Base-by-base conservation (phyloP, 2,329 filamentous ascomycete species). In the Pseudogymnoascus sp. region DNA sequence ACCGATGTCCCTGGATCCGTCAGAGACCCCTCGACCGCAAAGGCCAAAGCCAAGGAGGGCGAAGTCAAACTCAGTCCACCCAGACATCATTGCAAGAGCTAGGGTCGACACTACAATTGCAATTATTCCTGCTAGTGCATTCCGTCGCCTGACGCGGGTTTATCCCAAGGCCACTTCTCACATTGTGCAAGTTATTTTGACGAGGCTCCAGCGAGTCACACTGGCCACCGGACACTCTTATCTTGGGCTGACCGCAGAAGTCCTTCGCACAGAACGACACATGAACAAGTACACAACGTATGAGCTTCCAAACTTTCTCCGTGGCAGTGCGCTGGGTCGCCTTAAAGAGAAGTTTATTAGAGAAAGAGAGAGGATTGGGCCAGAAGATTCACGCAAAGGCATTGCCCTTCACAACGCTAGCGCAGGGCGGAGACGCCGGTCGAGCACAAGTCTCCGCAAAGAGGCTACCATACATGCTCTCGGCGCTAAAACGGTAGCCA, bases 51-150 rank as follows among this genome's bases (percentile, higher is more conserved):
- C 75, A 10, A 78, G 78, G 64, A 76, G 80, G 61, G 71, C 71
- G 13, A 74, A 77, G 33, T 83, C 84, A 9, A 88, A 87, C 66
- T 97, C 94, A 11, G 92, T 90, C 0, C 94, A 99, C 74, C 94
- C 94, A 9, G 94, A 99, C 70, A 94, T 99, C 64, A 91, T 99
- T 66, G 94, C 93, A n/a, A 84, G 94, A 66, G 94, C 94, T 5
- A 95, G 92, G 13, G 89, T 95, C 24, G 95, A 99, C 71, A 99
- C 94, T 0, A 99, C 95, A 0, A 97, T 99, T 74, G 94, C 94
- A 5, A 95, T 99, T 65, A 99, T 99, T 62, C 95, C 95, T 1
- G 94, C 94, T 0, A 96, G 92, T 71, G 95, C 94, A 3, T 99
- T 99, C 69, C 86, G 92, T 60, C 86, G 95, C 7, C 79, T 99